Evolutionary conservation across 139 green algal genomes (phyloP).

Genomic region (Cymbomonas tetramitiformis): DNA sequence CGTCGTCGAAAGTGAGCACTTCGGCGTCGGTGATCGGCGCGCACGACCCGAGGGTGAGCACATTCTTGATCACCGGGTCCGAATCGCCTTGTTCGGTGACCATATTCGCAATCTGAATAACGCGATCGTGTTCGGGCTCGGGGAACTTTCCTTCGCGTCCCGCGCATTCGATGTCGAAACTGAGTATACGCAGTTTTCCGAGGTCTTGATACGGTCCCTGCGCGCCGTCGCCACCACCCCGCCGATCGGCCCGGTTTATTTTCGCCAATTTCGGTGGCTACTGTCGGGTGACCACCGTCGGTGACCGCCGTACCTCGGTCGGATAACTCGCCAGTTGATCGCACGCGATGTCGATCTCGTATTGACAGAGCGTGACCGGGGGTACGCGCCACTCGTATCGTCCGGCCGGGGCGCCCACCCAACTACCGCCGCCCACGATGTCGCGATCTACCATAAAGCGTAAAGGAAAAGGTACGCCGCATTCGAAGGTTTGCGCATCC

Average conservation of each 20-base stretch:
- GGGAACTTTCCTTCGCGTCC: conserved; percentile 90
- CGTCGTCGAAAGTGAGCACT: conserved; percentile 59
- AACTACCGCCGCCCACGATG: conserved; percentile 52
- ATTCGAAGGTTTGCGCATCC: too few relatives aligned
- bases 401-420: conserved; percentile 65
- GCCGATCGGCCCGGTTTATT: too few relatives aligned
- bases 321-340: conserved; percentile 50
- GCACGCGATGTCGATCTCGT: conserved; percentile 75
- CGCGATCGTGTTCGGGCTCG: conserved; percentile 77
- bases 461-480: conserved; percentile 80
- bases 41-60: conserved; percentile 86
- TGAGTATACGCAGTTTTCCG: conserved; percentile 81
- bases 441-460: conserved; percentile 89
- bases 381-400: conserved; percentile 39
- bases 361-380: conserved; percentile 62
- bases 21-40: conserved; percentile 80
- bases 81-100: conserved; percentile 62
- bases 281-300: too few relatives aligned
- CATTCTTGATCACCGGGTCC: conserved; percentile 62
- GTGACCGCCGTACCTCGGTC: too few relatives aligned
- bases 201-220: conserved; percentile 66
- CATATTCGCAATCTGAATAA: conserved; percentile 94
- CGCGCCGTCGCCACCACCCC: conserved; percentile 51
- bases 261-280: too few relatives aligned
- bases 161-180: conserved; percentile 90